These are phyloP conservation scores for Ramularia endophylla DNA, from an alignment of 2,329 filamentous ascomycete genomes.

Conservation along the genomic window DNA sequence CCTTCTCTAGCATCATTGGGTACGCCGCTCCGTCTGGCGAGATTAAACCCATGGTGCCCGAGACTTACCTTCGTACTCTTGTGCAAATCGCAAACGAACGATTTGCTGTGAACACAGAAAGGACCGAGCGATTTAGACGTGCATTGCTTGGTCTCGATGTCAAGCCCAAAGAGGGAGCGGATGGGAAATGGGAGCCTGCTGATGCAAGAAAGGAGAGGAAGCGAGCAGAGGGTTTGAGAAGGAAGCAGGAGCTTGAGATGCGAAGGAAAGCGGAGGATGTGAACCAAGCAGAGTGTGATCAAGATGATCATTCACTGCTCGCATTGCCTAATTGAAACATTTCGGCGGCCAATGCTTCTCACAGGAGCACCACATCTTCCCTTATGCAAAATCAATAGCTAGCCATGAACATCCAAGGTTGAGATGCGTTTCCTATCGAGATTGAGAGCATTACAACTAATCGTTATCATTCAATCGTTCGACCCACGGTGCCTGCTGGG, in stretches of 20 bases:
- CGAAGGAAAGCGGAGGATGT: not conserved
- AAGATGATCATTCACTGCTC: no score
- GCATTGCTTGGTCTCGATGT: conserved; percentile 41
- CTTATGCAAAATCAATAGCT: no score
- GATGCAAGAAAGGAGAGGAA: conserved; percentile 35
- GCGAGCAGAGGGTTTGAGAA: conserved; percentile 43
- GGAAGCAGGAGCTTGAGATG: conserved; percentile 18
- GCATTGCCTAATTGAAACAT: no score
- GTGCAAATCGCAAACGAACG: conserved; percentile 67
- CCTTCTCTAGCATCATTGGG: conserved; percentile 76
- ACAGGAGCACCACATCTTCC: no score
- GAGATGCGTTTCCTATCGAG: no score
- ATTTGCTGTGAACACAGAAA: conserved; percentile 62
- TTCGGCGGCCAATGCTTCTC: no score
- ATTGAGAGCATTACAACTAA: no score
- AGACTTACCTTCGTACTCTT: conserved; percentile 62
- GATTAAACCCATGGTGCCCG: conserved; percentile 54
- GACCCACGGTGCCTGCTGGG: no score
- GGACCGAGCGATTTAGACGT: conserved; percentile 59
- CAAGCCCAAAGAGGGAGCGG: conserved; percentile 30
- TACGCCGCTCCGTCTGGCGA: conserved; percentile 35
- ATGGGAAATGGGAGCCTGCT: conserved; percentile 35
- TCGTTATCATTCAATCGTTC: no score
- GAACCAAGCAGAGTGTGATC: not conserved
- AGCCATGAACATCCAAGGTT: no score